Evolutionary conservation across 2,329 filamentous ascomycete genomes (phyloP).

Genomic region (Phaeosphaeriaceae sp.): DNA sequence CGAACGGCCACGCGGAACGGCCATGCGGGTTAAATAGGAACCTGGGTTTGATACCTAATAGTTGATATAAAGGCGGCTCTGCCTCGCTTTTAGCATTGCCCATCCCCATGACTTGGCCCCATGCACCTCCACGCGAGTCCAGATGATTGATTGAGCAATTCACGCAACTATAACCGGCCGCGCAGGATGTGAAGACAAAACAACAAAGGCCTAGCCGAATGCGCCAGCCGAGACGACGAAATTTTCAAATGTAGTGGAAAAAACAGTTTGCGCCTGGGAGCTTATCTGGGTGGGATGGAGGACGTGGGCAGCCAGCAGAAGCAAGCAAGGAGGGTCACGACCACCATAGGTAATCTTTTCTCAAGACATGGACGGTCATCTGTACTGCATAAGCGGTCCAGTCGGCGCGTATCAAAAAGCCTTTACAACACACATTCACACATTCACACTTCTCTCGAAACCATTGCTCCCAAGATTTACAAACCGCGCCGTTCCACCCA

Average conservation of each 20-base stretch:
- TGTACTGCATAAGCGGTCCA: conserved; percentile 10
- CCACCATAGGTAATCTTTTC: conserved; percentile 8
- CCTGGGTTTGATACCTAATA: conserved; percentile 16
- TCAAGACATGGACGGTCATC: conserved; percentile 11
- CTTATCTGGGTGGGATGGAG: conserved; percentile 37
- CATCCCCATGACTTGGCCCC: conserved; percentile 24
- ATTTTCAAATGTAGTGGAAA: conserved; percentile 33
- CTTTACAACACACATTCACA: conserved; percentile 5
- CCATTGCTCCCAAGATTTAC: conserved; percentile 18
- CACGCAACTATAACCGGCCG: conserved; percentile 32
- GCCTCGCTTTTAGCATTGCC: conserved; percentile 18
- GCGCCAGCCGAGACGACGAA: conserved; percentile 21
- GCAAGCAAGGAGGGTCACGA: conserved; percentile 24
- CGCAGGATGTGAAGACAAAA: conserved; percentile 21
- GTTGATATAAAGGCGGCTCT: conserved; percentile 32
- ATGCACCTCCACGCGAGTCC: conserved; percentile 24
- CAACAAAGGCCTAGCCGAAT: conserved; percentile 14
- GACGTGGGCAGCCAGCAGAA: conserved; percentile 34
- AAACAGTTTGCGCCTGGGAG: conserved; percentile 23
- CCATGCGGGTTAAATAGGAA: conserved; percentile 35
- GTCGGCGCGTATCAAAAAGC: conserved; percentile 10
- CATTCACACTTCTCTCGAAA: conserved; percentile 10
- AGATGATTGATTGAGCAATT: conserved; percentile 17
- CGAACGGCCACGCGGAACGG: conserved; percentile 30
- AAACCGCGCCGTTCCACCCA: conserved; percentile 24